Evolutionary conservation across 345 rosid species (phyloP), one percentile per base, ranked within the genome.

Genomic region (Bretschneidera sinensis): DNA sequence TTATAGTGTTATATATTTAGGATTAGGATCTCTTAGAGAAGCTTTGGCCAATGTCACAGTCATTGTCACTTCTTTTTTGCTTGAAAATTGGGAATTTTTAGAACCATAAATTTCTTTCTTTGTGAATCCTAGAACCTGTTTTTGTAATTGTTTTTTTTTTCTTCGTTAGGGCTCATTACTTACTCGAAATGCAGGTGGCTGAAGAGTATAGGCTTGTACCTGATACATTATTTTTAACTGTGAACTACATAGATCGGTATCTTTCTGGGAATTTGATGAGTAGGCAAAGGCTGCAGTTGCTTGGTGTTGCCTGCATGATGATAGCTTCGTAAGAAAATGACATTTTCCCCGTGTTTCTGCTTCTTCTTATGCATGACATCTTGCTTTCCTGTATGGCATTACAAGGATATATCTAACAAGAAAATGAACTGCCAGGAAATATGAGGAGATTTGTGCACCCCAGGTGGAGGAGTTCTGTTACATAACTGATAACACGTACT

Each of bases 181-280:
- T 11, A 4, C 9, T 39, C 16, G 9, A 65, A 68, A 50, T 54
- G 71, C 85, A 91, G 98, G 98, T 92, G 50, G 85, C 91, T 69
- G 98, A 92, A 80, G 98, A 92, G 76, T 89, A 92, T 74, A 84
- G 96, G 77, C 97, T 89, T 48, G 85, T 85, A 48, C 85, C 96
- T 0, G 98, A 92, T 70, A 92, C 98, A 0, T 57, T 92, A 57
- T 84, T 81, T 59, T 75, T 89, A 81, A 79, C 98, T 0, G 88
- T 92, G 54, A 89, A 81, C 85, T 92, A 83, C 76, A 74, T 87
- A 51, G 99, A 92, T 60, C 81, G 97, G 19, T 92, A 87, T 76
- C 92, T 92, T 60, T 87, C 98, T 1, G 97, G 97, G 24, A 89
- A 87, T 60, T 64, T 61, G 51, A 84, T 90, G 76, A 83, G 75